A percentile compares a stretch with the other conserved stretches of the same genome.
Evolutionary conservation across 495 filamentous ascomycete genomes (phyloP).

Genomic region (Elaphomyces granulatus): DNA sequence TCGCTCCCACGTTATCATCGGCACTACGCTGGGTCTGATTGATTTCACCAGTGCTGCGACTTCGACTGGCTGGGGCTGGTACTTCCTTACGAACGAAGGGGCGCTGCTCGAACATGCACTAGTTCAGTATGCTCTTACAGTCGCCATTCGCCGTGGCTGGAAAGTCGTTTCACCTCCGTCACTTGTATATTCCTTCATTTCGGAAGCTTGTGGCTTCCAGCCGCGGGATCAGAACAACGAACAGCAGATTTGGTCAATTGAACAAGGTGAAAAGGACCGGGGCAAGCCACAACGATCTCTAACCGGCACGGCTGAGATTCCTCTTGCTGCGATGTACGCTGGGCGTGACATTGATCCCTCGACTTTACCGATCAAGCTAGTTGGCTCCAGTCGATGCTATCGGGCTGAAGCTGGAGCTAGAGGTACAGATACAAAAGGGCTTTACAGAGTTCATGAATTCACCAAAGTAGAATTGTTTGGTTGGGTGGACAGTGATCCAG

Average conservation of each 20-base stretch:
- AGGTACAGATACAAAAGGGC: slow-evolving; percentile 78
- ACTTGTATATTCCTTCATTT: slow-evolving; percentile 85
- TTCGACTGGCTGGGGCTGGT: slow-evolving; percentile 91
- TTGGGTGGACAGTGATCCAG: slow-evolving; percentile 50
- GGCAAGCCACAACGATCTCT: slow-evolving; percentile 55
- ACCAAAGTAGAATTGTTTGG: slow-evolving; percentile 96
- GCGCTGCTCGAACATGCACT: slow-evolving; percentile 87
- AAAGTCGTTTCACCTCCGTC: slow-evolving; percentile 66
- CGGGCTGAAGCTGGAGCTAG: slow-evolving; percentile 86
- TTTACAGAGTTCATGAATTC: slow-evolving; percentile 98
- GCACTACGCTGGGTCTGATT: slow-evolving; percentile 59
- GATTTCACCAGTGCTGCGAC: slow-evolving; percentile 71
- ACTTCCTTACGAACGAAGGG: slow-evolving; percentile 78
- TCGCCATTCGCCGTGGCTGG: slow-evolving; percentile 59
- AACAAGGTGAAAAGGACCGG: slow-evolving; percentile 46
- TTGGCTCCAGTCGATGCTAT: slow-evolving; percentile 78
- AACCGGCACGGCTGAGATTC: slow-evolving; percentile 86
- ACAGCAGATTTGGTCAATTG: slow-evolving; percentile 73
- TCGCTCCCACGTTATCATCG: slow-evolving; percentile 71
- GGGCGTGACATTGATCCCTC: slow-evolving; percentile 46
- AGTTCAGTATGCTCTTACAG: slow-evolving; percentile 63
- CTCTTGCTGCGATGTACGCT: slow-evolving; percentile 80
- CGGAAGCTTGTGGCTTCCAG: slow-evolving; percentile 80
- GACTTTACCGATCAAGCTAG: slow-evolving; percentile 59
- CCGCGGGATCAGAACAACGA: slow-evolving; percentile 82